Evolutionary conservation across 1,284 basidiomycete genomes (phyloP), one percentile per base, ranked within the genome.

Genomic region (Volvariella volvacea): DNA sequence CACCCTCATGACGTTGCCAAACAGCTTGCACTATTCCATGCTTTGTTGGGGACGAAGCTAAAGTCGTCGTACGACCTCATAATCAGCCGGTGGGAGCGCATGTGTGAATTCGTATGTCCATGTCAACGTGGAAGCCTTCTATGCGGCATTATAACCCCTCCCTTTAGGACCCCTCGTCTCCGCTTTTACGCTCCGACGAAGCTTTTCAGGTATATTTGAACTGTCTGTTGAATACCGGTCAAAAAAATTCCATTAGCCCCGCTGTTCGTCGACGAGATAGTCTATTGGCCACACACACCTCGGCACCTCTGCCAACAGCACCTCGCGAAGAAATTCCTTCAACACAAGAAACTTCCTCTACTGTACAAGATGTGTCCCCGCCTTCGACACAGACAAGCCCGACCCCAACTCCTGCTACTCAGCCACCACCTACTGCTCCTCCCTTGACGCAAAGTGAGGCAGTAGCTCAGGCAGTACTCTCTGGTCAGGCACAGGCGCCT

Each of bases 51-150:
- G 0, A 83, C 82, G 1, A 74, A 78, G 41, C 67, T 80, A 22
- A 77, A 76, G 49, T 72, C 80, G 9, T 86, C 79, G 1, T 80
- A 81, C 60, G 81, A 88, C 47, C 65, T 85, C 20, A 65, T 89
- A 48, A 76, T 87, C 48, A 78, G 70, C 54, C 75, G 87, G 47
- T 91, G 88, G 87, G 86, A 91, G 57, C 71, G 81, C 50, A 79
- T 82, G 74, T 77, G 74, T 54, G 83, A 88, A 73, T 87, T 36
- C n/a, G 34, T 36, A 83, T 57, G 88, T 89, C 65, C 60, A 84
- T 78, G 28, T 16, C 25, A 28, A 28, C 25, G 25, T 12, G 12
- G 12, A 12, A 28, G 12, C 25, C 42, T 6, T 19, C 21, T 37
- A 20, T 39, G 44, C 21, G 38, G 38, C 14, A 39, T 43, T 31